Percentiles rank a stretch among this genome's conserved stretches.
Evolutionary conservation across 108 stramenopile species (phyloP).

Genomic region (Fistulifera solaris): DNA sequence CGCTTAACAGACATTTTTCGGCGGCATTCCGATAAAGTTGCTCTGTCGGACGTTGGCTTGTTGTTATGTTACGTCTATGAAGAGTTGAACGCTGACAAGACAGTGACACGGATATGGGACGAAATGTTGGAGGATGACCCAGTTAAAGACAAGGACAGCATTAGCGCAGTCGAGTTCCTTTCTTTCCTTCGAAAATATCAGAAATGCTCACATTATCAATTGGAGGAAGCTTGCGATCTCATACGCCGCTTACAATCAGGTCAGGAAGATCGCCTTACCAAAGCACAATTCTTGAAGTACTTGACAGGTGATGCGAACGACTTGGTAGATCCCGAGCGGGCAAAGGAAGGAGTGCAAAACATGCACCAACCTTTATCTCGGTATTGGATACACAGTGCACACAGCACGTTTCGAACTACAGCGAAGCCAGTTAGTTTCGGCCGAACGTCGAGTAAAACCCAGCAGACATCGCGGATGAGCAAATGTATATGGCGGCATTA

Average conservation of each 20-base stretch:
- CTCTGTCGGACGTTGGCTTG: background rate
- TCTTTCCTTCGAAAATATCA: constrained; percentile 53
- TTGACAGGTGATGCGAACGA: constrained; percentile 58
- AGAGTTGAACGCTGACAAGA: background rate
- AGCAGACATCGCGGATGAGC: constrained; percentile 26
- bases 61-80: constrained; percentile 5
- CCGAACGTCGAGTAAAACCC: background rate
- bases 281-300: constrained; percentile 38
- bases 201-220: constrained; percentile 33
- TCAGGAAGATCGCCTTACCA: constrained; percentile 40
- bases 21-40: background rate
- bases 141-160: constrained; percentile 15
- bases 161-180: constrained; percentile 53
- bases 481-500: constrained; percentile 54
- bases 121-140: constrained; percentile 32
- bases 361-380: constrained; percentile 82
- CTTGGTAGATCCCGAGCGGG: constrained; percentile 44
- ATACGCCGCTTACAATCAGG: constrained; percentile 36
- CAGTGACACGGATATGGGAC: constrained; percentile 23
- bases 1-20: constrained; percentile 3
- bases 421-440: constrained; percentile 2
- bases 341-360: constrained; percentile 34
- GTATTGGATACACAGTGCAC: constrained; percentile 88
- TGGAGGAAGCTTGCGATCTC: constrained; percentile 45
- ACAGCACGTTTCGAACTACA: constrained; percentile 81